A percentile compares a stretch with the other conserved stretches of the same genome.
phyloP scores from a whole-genome alignment of 2,329 filamentous ascomycete genomes.

The Cladorrhinum sp. region DNA sequence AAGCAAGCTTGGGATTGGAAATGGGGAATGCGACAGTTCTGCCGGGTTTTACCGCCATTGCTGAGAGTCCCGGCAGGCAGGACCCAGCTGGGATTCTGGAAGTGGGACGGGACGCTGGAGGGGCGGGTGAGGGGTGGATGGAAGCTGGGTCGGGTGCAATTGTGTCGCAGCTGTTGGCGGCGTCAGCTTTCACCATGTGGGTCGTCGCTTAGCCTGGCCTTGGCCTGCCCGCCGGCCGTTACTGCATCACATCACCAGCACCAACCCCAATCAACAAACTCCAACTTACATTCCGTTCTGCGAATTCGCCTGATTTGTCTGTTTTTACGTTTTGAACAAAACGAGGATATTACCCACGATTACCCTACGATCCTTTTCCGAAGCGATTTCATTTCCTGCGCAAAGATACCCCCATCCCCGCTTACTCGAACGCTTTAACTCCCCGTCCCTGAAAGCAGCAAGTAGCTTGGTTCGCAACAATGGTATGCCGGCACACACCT shows the following conservation, averaged over 20 bases:
- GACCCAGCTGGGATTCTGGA: neutral
- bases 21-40: neutral
- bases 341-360: neutral
- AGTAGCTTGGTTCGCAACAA: slow-evolving; percentile 2
- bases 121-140: neutral
- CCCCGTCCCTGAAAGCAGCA: neutral
- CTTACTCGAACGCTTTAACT: too few relatives aligned
- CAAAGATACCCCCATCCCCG: neutral
- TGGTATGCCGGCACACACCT: slow-evolving; percentile 19
- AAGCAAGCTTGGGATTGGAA: neutral
- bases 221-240: neutral
- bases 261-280: neutral
- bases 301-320: neutral
- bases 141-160: neutral
- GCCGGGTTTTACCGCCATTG: slow-evolving; percentile 9
- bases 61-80: slow-evolving; percentile 6
- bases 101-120: too few relatives aligned
- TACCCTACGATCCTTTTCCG: neutral
- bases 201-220: too few relatives aligned
- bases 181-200: neutral
- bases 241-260: neutral
- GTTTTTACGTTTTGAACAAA: neutral
- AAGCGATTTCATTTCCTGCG: neutral
- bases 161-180: slow-evolving; percentile 2
- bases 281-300: neutral